A percentile compares a stretch with the other conserved stretches of the same genome.
Evolutionary conservation across 495 filamentous ascomycete genomes (phyloP).

Genomic region (Amorphotheca resinae): DNA sequence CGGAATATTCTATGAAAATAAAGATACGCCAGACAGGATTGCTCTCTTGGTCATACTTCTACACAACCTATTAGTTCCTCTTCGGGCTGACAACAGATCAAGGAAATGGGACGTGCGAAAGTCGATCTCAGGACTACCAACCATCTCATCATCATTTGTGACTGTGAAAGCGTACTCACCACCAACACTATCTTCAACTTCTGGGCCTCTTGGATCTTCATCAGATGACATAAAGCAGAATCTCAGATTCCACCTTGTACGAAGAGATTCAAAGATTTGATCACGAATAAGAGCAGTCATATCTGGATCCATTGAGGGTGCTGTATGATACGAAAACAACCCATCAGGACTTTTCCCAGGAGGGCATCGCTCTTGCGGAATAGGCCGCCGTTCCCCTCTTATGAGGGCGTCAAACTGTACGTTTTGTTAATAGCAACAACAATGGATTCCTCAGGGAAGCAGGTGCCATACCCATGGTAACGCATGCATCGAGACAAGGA

Average conservation of each 20-base stretch:
- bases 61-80: not conserved
- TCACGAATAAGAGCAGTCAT: not conserved
- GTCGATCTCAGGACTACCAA: not conserved
- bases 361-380: slow-evolving; percentile 1
- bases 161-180: too few species aligned
- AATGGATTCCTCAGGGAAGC: not conserved
- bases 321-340: not conserved
- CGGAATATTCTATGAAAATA: not conserved
- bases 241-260: not conserved
- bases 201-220: too few species aligned
- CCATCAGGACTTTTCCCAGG: not conserved
- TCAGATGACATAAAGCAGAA: not conserved
- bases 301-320: not conserved
- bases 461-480: slow-evolving; percentile 3
- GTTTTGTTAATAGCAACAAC: not conserved
- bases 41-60: not conserved
- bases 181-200: too few species aligned
- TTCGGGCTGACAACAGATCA: not conserved
- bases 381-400: not conserved
- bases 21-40: not conserved
- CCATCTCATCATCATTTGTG: not conserved
- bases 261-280: not conserved
- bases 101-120: not conserved
- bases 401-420: slow-evolving; percentile 9
- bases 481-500: slow-evolving; percentile 1